Evolutionary conservation across 768 basidiomycete genomes (phyloP).

Genomic region (Podaxis sp.): DNA sequence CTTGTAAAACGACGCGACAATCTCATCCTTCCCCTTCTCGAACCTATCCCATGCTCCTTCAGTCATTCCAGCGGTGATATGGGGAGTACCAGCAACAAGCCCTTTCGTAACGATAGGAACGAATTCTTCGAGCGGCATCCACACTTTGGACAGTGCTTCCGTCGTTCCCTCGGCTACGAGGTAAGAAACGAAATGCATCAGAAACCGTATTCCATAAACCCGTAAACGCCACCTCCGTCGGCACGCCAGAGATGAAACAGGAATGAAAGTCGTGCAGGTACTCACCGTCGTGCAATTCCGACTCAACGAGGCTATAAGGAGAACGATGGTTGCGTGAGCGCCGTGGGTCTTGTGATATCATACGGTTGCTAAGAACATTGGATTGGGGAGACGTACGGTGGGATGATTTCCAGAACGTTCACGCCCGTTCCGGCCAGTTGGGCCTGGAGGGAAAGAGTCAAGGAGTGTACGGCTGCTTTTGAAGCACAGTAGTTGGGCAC

Average conservation of each 20-base stretch:
- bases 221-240: not conserved
- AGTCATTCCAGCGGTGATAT: slow-evolving; percentile 26
- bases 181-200: not conserved
- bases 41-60: slow-evolving; percentile 27
- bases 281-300: slow-evolving; percentile 59
- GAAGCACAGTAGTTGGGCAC: slow-evolving; percentile 53
- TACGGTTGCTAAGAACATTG: slow-evolving; percentile 6
- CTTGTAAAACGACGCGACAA: slow-evolving; percentile 21
- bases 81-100: slow-evolving; percentile 25
- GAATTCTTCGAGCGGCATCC: slow-evolving; percentile 53
- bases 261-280: slow-evolving; percentile 3
- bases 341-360: not conserved
- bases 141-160: slow-evolving; percentile 43
- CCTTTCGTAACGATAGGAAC: slow-evolving; percentile 32
- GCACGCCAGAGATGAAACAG: not conserved
- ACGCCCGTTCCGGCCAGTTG: slow-evolving; percentile 50
- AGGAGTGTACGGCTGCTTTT: slow-evolving; percentile 57
- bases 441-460: slow-evolving; percentile 42
- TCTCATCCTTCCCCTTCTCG: slow-evolving; percentile 31
- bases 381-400: slow-evolving; percentile 42
- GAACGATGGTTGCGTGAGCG: not conserved
- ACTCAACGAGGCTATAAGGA: slow-evolving; percentile 49
- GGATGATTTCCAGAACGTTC: slow-evolving; percentile 54
- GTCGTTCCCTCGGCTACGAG: slow-evolving; percentile 50
- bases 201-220: not conserved